Conservation (phyloP, 2,329 filamentous ascomycete species). For the Apiospora hydei region DNA sequence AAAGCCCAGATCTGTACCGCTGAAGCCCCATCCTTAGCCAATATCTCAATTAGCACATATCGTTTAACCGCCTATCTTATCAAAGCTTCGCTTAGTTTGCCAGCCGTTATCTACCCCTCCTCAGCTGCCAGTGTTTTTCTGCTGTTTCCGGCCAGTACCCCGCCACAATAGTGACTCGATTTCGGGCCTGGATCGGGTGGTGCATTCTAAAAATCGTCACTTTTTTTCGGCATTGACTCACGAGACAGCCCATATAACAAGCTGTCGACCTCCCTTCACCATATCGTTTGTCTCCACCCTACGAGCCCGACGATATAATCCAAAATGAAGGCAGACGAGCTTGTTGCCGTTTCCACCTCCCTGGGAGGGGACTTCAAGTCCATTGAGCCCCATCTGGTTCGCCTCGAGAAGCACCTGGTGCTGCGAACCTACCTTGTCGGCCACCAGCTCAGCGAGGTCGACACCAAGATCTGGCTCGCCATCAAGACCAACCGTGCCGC, state of each 20-base stretch:
- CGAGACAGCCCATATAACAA: conserved; percentile 13
- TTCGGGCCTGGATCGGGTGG: conserved; percentile 17
- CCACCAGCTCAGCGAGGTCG: conserved; percentile 77
- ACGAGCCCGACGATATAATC: conserved; percentile 16
- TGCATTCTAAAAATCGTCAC: conserved; percentile 20
- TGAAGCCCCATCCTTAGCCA: background rate
- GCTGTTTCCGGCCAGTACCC: conserved; percentile 7
- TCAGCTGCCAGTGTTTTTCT: conserved; percentile 21
- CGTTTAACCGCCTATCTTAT: conserved; percentile 11
- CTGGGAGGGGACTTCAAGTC: conserved; percentile 79
- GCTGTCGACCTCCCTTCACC: conserved; percentile 10
- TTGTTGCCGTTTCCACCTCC: conserved; percentile 57
- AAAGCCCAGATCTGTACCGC: background rate
- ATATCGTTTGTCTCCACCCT: conserved; percentile 21
- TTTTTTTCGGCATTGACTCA: conserved; percentile 23
- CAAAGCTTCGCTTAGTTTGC: background rate
- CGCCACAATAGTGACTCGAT: conserved; percentile 24
- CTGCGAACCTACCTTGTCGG: conserved; percentile 87
- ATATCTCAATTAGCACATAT: background rate
- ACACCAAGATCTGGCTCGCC: conserved; percentile 83
- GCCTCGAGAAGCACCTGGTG: conserved; percentile 86
- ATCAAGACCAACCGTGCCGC: conserved; percentile 87
- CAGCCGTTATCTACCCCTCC: conserved; percentile 22
- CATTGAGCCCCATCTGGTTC: conserved; percentile 75
- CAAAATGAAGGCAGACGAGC: conserved; percentile 65